These are phyloP conservation scores for Pseudogymnoascus sp. DNA, from an alignment of 2,329 filamentous ascomycete genomes.

Conservation along the genomic window DNA sequence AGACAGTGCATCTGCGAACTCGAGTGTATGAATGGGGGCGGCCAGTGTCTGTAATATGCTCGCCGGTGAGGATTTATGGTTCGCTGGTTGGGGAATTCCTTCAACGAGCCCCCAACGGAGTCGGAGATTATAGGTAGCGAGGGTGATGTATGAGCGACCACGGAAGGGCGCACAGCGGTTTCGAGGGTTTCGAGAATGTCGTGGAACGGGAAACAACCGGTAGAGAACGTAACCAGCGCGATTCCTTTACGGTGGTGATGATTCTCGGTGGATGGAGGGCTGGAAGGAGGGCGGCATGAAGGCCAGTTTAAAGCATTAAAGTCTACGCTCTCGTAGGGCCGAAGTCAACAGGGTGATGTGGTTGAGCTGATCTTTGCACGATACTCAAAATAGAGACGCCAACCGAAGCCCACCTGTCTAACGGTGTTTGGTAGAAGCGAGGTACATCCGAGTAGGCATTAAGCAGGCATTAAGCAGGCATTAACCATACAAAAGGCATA, in stretches of 20 bases:
- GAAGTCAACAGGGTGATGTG: background rate
- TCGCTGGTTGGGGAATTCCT: background rate
- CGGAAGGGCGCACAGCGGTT: background rate
- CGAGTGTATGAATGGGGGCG: background rate
- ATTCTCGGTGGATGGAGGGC: background rate
- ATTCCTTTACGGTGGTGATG: background rate
- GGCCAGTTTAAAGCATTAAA: conserved; percentile 8
- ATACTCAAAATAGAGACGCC: conserved; percentile 11
- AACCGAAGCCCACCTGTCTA: conserved; percentile 10
- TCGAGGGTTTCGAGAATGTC: conserved; percentile 1
- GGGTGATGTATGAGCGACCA: background rate
- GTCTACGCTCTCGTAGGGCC: background rate
- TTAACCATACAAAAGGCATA: background rate
- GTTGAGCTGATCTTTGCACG: conserved; percentile 5
- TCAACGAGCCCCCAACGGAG: background rate
- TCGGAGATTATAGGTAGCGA: conserved; percentile 4
- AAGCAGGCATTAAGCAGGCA: background rate
- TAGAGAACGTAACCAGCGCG: background rate
- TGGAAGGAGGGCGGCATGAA: conserved; percentile 5
- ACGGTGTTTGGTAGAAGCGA: conserved; percentile 7
- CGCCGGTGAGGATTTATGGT: background rate
- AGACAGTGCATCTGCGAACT: conserved; percentile 4
- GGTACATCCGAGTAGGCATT: background rate
- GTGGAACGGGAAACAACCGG: background rate
- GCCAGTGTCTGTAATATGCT: background rate